A percentile compares a stretch with the other conserved stretches of the same genome.
These are phyloP conservation scores for Chenopodium suecicum DNA, from an alignment of 148 eudicot genomes.

Conservation along the genomic window DNA sequence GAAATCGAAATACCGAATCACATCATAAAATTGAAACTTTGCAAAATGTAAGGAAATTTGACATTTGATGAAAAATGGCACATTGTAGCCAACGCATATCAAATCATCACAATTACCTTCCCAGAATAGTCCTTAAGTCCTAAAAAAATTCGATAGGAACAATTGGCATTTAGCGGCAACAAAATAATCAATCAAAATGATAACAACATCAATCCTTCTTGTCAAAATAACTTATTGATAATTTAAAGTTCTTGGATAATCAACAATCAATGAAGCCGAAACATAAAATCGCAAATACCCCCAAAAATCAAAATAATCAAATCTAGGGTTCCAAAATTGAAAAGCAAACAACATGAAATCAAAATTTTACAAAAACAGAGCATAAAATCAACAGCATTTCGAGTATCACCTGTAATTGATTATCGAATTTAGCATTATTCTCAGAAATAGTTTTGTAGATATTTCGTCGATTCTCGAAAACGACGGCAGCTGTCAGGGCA, in stretches of 20 bases:
- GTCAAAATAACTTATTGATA: background rate
- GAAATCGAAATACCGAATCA: background rate
- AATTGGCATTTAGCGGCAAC: background rate
- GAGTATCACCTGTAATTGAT: slow-evolving; percentile 39
- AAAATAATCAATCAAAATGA: background rate
- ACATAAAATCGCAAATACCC: background rate
- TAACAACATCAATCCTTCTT: too few species aligned
- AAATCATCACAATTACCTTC: background rate
- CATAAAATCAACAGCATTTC: background rate
- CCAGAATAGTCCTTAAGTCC: background rate
- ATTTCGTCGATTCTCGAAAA: slow-evolving; percentile 55
- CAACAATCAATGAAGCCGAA: background rate
- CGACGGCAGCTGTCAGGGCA: slow-evolving; percentile 33
- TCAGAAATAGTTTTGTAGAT: slow-evolving; percentile 54
- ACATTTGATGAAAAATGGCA: background rate
- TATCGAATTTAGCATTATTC: slow-evolving; percentile 32
- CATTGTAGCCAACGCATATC: background rate
- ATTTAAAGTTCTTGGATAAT: too few species aligned
- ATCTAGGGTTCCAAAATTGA: slow-evolving; percentile 18
- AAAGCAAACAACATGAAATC: background rate
- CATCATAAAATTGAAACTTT: background rate
- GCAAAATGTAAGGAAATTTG: background rate
- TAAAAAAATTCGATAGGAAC: background rate
- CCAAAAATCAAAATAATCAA: background rate
- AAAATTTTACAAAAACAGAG: background rate